Base-by-base conservation (phyloP, 2,329 filamentous ascomycete species). In the Trichoderma sp. region DNA sequence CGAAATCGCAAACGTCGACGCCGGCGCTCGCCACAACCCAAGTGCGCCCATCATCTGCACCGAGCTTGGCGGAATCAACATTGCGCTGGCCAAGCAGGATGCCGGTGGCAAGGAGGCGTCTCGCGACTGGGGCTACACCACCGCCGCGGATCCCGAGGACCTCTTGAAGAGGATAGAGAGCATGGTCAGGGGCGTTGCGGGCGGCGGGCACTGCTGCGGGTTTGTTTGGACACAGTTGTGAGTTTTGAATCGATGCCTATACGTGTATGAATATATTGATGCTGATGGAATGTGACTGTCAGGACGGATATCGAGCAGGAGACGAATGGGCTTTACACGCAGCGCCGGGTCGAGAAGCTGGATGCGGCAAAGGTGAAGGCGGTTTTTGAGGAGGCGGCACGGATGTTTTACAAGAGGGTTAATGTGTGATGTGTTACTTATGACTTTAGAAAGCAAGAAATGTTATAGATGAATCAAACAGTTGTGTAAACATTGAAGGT, bases 31-130 rank as follows among this genome's bases (percentile, higher is more conserved):
- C n/a, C 87, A 90, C 73, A 75, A 74, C 5, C 77, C 81, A 0
- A 85, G 85, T 0, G 86, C 87, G 0, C 89, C 89, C 0, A 82
- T 91, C 43, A 84, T 91, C 70, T 90, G 88, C 76, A 88, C 86
- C 2, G 89, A 91, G 73, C 91, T 90, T 70, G 89, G 89, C 3
- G 89, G 89, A 4, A 86, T 91, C 52, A 91, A 90, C 73, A 90
- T 91, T 73, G 85, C 86, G 0, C 82, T 83, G 0, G 77, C 81
- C 0, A 71, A 72, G 1, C 71, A 68, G 18, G 69, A 71, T 26
- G 18, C 39, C 7, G 73, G 68, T 3, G 74, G 76, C 1, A 79
- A 78, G 0, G 79, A 83, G 0, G 79, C 83, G 0, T 83, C 83
- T 11, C 79, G 84, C 5, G 86, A 89, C 68, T 91, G 89, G 89